These are phyloP conservation scores for Dendrothele bispora DNA, from an alignment of 768 basidiomycete genomes.

Conservation along the genomic window DNA sequence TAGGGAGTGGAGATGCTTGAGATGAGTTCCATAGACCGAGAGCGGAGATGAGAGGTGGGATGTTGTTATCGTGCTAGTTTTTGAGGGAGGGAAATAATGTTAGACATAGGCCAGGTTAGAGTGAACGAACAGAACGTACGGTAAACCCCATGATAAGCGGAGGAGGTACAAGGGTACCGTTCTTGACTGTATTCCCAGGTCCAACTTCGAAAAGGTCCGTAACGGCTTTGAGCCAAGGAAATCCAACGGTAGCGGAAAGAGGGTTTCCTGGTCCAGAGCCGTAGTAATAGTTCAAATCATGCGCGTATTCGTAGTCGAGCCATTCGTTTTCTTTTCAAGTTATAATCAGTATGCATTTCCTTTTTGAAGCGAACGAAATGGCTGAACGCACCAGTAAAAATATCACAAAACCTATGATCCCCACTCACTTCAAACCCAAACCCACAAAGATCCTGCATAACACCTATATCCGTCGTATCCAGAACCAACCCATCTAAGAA, in stretches of 20 bases:
- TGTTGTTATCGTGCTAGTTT: conserved; percentile 46
- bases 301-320: conserved; percentile 44
- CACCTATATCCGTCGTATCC: conserved; percentile 33
- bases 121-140: conserved; percentile 19
- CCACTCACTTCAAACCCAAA: conserved; percentile 37
- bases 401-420: conserved; percentile 39
- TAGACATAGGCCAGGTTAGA: neutral
- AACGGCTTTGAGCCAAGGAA: conserved; percentile 39
- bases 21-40: conserved; percentile 45
- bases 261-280: conserved; percentile 48
- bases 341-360: neutral
- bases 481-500: conserved; percentile 35
- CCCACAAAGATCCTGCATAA: conserved; percentile 46
- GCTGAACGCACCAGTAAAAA: conserved; percentile 35
- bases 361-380: neutral
- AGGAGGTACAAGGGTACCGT: conserved; percentile 34
- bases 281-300: conserved; percentile 47
- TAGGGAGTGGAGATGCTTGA: conserved; percentile 20
- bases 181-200: conserved; percentile 21
- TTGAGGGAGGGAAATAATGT: neutral
- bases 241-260: conserved; percentile 36
- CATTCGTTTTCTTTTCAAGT: conserved; percentile 40
- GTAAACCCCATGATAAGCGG: conserved; percentile 44
- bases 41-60: conserved; percentile 40
- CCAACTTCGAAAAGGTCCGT: conserved; percentile 34